A percentile compares a stretch with the other conserved stretches of the same genome.
These are phyloP conservation scores for Hyphochytrium catenoides DNA, from an alignment of 352 stramenopile species.

Conservation along the genomic window DNA sequence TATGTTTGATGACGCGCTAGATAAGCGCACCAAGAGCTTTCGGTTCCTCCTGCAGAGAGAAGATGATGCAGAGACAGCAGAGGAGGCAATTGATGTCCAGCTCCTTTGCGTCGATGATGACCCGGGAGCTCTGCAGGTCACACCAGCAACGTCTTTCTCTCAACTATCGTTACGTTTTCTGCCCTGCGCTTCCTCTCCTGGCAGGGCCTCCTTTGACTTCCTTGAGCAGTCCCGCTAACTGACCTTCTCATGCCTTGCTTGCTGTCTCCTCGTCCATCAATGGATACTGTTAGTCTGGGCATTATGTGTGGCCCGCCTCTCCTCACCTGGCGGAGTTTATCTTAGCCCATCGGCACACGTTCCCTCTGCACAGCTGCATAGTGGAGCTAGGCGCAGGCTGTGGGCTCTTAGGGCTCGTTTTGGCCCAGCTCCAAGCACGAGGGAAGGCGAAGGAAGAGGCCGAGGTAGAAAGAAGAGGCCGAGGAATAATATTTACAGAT, in stretches of 20 bases:
- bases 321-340: conserved; percentile 36
- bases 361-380: conserved; percentile 22
- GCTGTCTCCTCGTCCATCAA: conserved; percentile 1
- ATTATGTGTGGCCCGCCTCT: conserved; percentile 37
- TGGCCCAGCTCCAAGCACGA: conserved; percentile 26
- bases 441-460: no score
- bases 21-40: conserved; percentile 39
- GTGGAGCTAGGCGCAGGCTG: conserved; percentile 39
- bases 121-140: conserved; percentile 17
- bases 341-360: conserved; percentile 16
- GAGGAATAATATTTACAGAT: conserved; percentile 53
- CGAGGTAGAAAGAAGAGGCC: no score
- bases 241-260: conserved; percentile 2
- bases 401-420: conserved; percentile 21
- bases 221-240: neutral
- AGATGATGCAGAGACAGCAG: neutral
- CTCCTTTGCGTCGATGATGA: conserved; percentile 41
- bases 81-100: conserved; percentile 22
- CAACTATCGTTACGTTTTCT: neutral
- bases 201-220: no score
- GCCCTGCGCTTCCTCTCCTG: no score
- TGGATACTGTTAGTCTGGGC: conserved; percentile 28
- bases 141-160: neutral
- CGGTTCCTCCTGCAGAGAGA: conserved; percentile 23
- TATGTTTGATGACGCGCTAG: conserved; percentile 31